phyloP scores from a whole-genome alignment of 1,284 basidiomycete species.

The Marasmius tenuissimus region DNA sequence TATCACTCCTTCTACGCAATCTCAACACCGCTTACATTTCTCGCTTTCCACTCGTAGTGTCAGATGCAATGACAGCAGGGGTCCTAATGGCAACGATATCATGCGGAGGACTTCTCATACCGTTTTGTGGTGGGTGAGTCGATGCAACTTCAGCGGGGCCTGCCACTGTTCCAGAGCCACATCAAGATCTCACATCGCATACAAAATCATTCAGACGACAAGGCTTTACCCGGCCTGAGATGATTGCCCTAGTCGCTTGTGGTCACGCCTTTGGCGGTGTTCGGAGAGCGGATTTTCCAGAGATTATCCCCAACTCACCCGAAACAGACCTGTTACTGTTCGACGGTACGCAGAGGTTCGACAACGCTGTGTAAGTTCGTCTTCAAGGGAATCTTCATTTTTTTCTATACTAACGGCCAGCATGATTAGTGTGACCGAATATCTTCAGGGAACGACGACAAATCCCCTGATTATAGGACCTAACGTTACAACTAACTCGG shows the following conservation, averaged over 20 bases:
- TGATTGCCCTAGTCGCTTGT: constrained; percentile 43
- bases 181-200: constrained; percentile 30
- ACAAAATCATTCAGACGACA: constrained; percentile 34
- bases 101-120: constrained; percentile 39
- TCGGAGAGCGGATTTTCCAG: constrained; percentile 35
- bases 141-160: constrained; percentile 32
- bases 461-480: constrained; percentile 33
- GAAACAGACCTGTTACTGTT: constrained; percentile 16
- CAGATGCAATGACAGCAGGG: constrained; percentile 37
- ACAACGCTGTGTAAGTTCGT: constrained; percentile 32
- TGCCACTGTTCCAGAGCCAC: constrained; percentile 33
- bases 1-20: no score
- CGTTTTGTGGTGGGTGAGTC: constrained; percentile 35
- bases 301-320: constrained; percentile 30
- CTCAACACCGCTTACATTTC: no score
- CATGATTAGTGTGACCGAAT: constrained; percentile 30
- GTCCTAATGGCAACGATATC: constrained; percentile 31
- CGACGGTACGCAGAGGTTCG: constrained; percentile 21
- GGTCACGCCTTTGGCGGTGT: constrained; percentile 37
- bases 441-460: constrained; percentile 33
- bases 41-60: constrained; percentile 19
- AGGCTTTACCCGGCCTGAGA: constrained; percentile 37
- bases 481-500: constrained; percentile 36
- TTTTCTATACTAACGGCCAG: neutral
- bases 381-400: neutral